Conservation (phyloP, 148 eudicot species). For the Fagopyrum tataricum region DNA sequence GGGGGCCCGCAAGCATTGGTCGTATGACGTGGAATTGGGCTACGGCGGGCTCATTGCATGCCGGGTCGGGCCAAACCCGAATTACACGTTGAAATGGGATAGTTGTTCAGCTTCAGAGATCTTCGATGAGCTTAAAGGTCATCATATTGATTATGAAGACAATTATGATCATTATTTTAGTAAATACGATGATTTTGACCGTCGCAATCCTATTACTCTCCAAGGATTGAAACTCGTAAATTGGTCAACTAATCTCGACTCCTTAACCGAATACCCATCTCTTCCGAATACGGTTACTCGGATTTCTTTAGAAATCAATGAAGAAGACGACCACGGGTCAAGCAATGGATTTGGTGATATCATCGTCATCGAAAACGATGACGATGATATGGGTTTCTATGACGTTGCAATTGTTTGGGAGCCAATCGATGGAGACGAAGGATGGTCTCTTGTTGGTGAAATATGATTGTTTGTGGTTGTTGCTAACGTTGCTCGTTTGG, state of each 20-base stretch:
- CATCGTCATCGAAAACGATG: slow-evolving; percentile 14
- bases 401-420: slow-evolving; percentile 32
- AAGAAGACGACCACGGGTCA: not conserved
- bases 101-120: slow-evolving; percentile 45
- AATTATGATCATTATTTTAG: slow-evolving; percentile 12
- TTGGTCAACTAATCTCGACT: not conserved
- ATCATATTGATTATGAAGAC: not conserved
- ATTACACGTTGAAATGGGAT: slow-evolving; percentile 16
- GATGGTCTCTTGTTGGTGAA: slow-evolving; percentile 48
- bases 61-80: slow-evolving; percentile 19
- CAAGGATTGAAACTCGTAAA: not conserved
- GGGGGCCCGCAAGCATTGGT: slow-evolving; percentile 35
- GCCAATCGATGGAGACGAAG: slow-evolving; percentile 35
- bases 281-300: not conserved
- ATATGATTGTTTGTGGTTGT: slow-evolving; percentile 13
- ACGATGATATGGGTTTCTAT: slow-evolving; percentile 31
- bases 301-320: not conserved
- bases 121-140: slow-evolving; percentile 27
- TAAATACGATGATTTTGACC: not conserved
- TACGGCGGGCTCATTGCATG: slow-evolving; percentile 20
- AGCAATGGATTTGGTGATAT: slow-evolving; percentile 11
- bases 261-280: not conserved
- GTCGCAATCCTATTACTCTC: not conserved
- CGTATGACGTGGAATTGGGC: slow-evolving; percentile 16
- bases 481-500: not conserved